Evolutionary conservation across 2,329 filamentous ascomycete genomes (phyloP).

Genomic region (Blastomyces parvus): DNA sequence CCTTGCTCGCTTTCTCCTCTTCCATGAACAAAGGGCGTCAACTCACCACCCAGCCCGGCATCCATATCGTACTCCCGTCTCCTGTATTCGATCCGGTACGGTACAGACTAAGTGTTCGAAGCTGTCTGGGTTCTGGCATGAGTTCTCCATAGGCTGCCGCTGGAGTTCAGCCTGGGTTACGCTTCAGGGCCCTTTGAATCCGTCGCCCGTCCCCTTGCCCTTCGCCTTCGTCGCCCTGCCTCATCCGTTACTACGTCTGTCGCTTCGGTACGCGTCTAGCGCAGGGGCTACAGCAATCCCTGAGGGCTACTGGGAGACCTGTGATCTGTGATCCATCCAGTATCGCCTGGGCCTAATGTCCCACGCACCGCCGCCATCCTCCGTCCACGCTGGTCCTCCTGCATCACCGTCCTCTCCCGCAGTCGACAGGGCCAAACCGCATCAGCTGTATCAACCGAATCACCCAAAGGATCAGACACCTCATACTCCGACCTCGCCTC

Average conservation of each 20-base stretch:
- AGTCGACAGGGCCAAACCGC: conserved; percentile 29
- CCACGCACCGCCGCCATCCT: conserved; percentile 25
- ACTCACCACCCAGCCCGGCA: conserved; percentile 9
- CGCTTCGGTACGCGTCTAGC: conserved; percentile 1
- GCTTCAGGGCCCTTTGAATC: conserved; percentile 7
- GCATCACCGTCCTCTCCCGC: conserved; percentile 37
- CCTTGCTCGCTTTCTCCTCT: conserved; percentile 4
- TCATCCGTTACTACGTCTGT: background rate
- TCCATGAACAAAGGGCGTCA: conserved; percentile 10
- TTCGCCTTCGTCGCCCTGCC: background rate
- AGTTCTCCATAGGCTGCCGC: conserved; percentile 8
- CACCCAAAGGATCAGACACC: conserved; percentile 13
- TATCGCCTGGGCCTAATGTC: conserved; percentile 26
- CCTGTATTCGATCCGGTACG: background rate
- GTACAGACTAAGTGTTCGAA: background rate
- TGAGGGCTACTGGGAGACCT: conserved; percentile 2
- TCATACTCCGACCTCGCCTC: conserved; percentile 30
- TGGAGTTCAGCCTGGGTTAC: conserved; percentile 7
- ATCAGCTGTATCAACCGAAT: conserved; percentile 15
- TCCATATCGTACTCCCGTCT: background rate
- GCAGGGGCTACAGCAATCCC: background rate
- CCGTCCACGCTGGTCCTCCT: conserved; percentile 29
- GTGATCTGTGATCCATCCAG: background rate
- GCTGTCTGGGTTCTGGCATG: conserved; percentile 10
- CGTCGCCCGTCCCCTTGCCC: background rate